phyloP scores from a whole-genome alignment of 345 rosid species.

The Citrus medica region DNA sequence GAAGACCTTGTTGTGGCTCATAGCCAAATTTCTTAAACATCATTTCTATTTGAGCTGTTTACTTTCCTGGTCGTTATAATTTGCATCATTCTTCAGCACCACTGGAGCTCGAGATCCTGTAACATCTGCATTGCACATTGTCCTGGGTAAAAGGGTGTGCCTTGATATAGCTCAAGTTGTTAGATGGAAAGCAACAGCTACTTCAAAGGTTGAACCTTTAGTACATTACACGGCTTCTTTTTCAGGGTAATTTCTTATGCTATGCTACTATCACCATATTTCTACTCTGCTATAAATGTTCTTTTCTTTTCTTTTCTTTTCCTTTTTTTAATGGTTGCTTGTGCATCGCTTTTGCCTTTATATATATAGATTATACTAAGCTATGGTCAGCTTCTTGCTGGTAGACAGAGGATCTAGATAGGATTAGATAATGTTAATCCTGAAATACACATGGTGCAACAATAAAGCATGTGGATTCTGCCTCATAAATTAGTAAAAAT shows the following conservation, averaged over 20 bases:
- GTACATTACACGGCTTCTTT: conserved; percentile 95
- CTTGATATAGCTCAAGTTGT: conserved; percentile 95
- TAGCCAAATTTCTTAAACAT: neutral
- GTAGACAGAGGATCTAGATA: neutral
- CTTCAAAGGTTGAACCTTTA: conserved; percentile 63
- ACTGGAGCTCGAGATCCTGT: conserved; percentile 93
- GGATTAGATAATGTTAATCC: neutral
- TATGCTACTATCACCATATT: neutral
- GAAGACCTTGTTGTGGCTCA: neutral
- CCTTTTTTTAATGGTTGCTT: neutral
- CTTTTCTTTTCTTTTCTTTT: neutral
- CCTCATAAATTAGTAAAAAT: neutral
- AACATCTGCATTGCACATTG: conserved; percentile 88
- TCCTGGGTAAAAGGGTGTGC: conserved; percentile 68
- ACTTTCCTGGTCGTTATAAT: neutral
- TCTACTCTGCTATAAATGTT: neutral
- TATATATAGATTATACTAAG: neutral
- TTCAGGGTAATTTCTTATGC: conserved; percentile 72
- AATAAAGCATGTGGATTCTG: neutral
- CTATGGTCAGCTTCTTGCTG: neutral
- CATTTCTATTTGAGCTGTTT: neutral
- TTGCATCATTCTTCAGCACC: conserved; percentile 48
- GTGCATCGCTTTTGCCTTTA: neutral
- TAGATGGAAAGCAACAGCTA: conserved; percentile 74
- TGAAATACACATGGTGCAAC: neutral